Base-by-base conservation (phyloP, 768 basidiomycete species). In the Strobilomyces confusus region DNA sequence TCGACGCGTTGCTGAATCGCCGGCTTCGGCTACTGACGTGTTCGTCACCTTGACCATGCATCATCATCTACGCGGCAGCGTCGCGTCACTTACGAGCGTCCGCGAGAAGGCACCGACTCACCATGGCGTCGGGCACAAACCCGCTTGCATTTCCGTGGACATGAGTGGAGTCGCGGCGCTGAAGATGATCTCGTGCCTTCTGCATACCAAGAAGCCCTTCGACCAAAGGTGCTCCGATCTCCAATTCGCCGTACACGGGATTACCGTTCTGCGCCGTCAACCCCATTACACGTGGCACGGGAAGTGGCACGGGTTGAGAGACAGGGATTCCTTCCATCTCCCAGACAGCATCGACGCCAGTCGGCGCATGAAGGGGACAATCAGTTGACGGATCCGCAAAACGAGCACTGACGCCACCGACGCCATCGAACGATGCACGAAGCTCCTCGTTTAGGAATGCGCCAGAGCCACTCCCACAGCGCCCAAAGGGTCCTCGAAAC, bases 1-100 rank as follows among this genome's bases (percentile, higher is more conserved):
- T 53, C n/a, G 63, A 64, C 9, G 55, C 57, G 40, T 65, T 50
- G 40, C 63, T 64, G 26, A 54, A 52, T 38, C 61, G 61, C 37
- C 63, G 64, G 14, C 20, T 36, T 17, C 45, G 55, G n/a, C 44
- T 34, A n/a, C 23, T 12, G 36, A 6, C 22, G 5, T 17, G 23
- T 11, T 56, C 53, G 12, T 43, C 9, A 19, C 40, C 54, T 30
- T 56, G 48, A 14, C 22, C 53, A 11, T 48, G 63, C 23, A 33
- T 13, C 12, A n/a, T 9, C 20, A 37, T 41, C 63, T 59, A 23
- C 17, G 8, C 9, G 7, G 9, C 29, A 26, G 26, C 26, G 22
- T 45, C 12, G 19, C 19, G 30, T 52, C 42, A 44, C 12, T 14
- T 14, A 36, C 30, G 26, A 20, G 33, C 19, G 36, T 26, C 1